Evolutionary conservation across 441 rosid species (phyloP).

Genomic region (Pelargonium myrrhifolium): DNA sequence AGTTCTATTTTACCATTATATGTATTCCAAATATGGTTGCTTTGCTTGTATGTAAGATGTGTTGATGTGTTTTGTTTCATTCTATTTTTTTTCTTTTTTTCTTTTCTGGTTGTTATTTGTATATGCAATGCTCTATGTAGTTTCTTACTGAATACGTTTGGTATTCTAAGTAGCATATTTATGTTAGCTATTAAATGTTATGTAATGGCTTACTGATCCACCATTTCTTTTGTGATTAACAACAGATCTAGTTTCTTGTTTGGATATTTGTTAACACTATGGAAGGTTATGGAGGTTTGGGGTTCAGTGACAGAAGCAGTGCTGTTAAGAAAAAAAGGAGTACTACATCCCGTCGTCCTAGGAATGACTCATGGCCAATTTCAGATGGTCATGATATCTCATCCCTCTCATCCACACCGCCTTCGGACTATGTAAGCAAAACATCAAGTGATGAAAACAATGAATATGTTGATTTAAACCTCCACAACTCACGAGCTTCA

Average conservation of each 20-base stretch:
- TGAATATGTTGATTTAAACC: conserved; percentile 15
- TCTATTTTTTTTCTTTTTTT: too few species aligned
- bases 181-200: background rate
- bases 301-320: conserved; percentile 53
- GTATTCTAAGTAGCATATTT: background rate
- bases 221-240: conserved; percentile 2
- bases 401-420: conserved; percentile 61
- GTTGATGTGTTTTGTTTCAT: too few species aligned
- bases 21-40: too few species aligned
- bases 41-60: too few species aligned
- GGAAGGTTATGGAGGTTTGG: conserved; percentile 43
- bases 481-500: conserved; percentile 21
- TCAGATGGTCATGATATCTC: conserved; percentile 39
- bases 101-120: background rate
- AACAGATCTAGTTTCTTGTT: conserved; percentile 19
- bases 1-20: too few species aligned
- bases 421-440: conserved; percentile 49
- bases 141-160: background rate
- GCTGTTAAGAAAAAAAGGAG: conserved; percentile 70
- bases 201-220: background rate
- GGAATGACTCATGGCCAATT: conserved; percentile 50
- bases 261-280: conserved; percentile 19
- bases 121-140: background rate
- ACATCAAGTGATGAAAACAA: conserved; percentile 13
- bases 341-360: conserved; percentile 55